Conservation (phyloP, 2,329 filamentous ascomycete species). For the Beauveria asiatica region DNA sequence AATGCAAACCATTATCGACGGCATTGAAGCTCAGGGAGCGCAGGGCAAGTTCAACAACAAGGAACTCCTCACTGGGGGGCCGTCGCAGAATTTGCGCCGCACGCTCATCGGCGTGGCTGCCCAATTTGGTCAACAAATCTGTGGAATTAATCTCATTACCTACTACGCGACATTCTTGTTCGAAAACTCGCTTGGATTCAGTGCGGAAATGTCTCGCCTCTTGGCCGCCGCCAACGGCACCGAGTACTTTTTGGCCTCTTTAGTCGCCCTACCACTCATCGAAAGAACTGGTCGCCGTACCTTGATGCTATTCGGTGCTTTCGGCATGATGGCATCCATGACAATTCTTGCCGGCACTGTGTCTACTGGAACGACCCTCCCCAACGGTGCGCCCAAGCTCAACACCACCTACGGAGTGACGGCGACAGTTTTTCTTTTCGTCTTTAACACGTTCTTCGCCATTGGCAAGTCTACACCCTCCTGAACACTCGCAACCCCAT, state of each 20-base stretch:
- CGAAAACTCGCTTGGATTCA: conserved; percentile 36
- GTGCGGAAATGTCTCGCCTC: conserved; percentile 40
- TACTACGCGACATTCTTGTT: conserved; percentile 31
- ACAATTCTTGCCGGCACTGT: conserved; percentile 36
- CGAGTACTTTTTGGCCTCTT: conserved; percentile 31
- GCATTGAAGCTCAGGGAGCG: conserved; percentile 21
- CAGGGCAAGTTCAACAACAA: conserved; percentile 21
- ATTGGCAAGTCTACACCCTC: conserved; percentile 12
- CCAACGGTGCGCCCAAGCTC: conserved; percentile 20
- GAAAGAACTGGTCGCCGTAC: conserved; percentile 48
- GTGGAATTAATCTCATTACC: conserved; percentile 40
- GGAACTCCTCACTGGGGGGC: conserved; percentile 33
- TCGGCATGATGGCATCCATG: conserved; percentile 58
- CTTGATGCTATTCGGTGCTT: conserved; percentile 55
- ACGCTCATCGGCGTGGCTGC: conserved; percentile 38
- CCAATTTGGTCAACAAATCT: conserved; percentile 40
- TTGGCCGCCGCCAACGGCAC: conserved; percentile 45
- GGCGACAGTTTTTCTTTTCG: conserved; percentile 45
- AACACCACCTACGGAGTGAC: conserved; percentile 20
- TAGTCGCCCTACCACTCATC: conserved; percentile 31
- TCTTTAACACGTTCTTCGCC: conserved; percentile 55
- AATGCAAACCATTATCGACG: conserved; percentile 36
- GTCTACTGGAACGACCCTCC: conserved; percentile 22
- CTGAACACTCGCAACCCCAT: conserved; percentile 6
- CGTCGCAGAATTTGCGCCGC: conserved; percentile 33